Evolutionary conservation across 106 monocot species (phyloP).

Genomic region (Allium sativum): DNA sequence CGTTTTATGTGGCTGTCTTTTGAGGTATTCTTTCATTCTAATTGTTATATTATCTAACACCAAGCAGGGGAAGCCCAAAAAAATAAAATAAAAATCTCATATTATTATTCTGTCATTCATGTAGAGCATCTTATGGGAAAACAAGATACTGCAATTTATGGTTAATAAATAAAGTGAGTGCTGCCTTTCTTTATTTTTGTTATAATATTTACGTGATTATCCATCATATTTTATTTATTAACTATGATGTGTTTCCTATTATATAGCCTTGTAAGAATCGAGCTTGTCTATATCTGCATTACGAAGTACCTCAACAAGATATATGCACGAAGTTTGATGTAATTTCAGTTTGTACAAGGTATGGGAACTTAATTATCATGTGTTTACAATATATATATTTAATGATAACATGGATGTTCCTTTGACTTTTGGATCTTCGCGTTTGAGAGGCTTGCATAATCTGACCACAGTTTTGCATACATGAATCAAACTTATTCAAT

Average conservation of each 20-base stretch:
- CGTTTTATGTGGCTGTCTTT: constrained; percentile 27
- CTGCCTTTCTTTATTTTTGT: background rate
- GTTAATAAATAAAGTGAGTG: constrained; percentile 30
- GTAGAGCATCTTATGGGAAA: constrained; percentile 43
- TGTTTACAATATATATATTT: no score
- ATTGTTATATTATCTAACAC: no score
- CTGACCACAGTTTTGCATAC: no score
- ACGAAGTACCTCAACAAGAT: constrained; percentile 23
- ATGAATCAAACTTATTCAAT: no score
- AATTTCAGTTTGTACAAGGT: constrained; percentile 23
- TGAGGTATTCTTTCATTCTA: constrained; percentile 26
- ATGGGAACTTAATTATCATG: background rate
- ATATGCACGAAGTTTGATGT: constrained; percentile 32
- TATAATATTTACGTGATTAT: background rate
- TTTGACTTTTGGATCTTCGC: no score
- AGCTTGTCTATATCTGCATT: constrained; percentile 36
- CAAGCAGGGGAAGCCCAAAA: no score
- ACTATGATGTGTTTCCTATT: constrained; percentile 6
- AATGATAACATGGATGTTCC: no score
- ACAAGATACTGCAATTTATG: constrained; percentile 33
- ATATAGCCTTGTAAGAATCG: constrained; percentile 26
- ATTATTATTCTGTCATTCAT: background rate
- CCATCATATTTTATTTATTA: background rate
- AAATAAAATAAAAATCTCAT: no score
- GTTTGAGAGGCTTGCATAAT: no score